Base-by-base conservation (phyloP, 352 stramenopile genomes). In the Thalassiosira hispida region DNA sequence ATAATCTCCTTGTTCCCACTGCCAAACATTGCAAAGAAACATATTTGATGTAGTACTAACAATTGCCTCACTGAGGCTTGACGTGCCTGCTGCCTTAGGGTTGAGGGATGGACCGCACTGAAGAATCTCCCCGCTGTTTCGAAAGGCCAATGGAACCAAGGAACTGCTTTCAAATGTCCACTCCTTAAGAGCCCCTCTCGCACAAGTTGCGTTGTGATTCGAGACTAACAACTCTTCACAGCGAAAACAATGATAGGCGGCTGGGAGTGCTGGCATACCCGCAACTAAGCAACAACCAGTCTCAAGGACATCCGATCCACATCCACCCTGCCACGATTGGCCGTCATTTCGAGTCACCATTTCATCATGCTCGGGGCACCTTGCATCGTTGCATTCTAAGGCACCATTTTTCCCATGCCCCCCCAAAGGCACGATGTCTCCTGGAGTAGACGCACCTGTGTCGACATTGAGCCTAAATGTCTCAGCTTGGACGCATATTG, bases 1-100 rank as follows among this genome's bases (percentile, higher is more conserved):
- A 77, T 97, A 98, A 80, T 98, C 93, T 11, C 96, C 96, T 87
- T 99, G 93, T 29, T 93, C 68, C 96, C 96, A 99, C 23, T 90
- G 47, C 7, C 91, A 70, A 67, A 97, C 94, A 20, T 94, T 91
- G 84, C 96, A 99, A 3, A 98, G 80, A 81, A 92, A 93, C 7
- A 52, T 66, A 23, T 89, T 82, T 22, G 73, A 90, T 38, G 84
- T 93, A 40, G 33, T 57, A 40, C 79, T 89, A 35, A 57, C 6
- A 14, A 16, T 69, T 9, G 44, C 11, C 42, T 60, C 35, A 23
- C 84, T 76, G 31, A 40, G 52, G 23, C 23, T 61, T 22, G 23
- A 47, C 23, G 56, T 61, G 25, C 42, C 61, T 49, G 52, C 57
- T 69, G 77, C 44, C 65, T 89, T 38, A 60, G 88, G 87, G 42